Evolutionary conservation across 176 grass and related monocot species (phyloP).

Genomic region (maize (Zea mays)): Zm-B73-REFERENCE-NAM-5.0 NC_050097.1:22777501-22778000

Average conservation of each 20-base stretch:
- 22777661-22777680: slow-evolving; percentile 39
- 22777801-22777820: slow-evolving; percentile 39
- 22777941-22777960: neutral
- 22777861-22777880: slow-evolving; percentile 13
- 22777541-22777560: neutral
- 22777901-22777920: neutral
- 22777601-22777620: slow-evolving; percentile 13
- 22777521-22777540: slow-evolving; percentile 29
- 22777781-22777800: slow-evolving; percentile 40
- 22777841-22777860: neutral
- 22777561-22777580: slow-evolving; percentile 17
- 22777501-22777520: neutral
- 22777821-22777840: slow-evolving; percentile 24
- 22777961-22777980: neutral
- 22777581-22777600: slow-evolving; percentile 13
- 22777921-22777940: neutral
- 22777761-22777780: slow-evolving; percentile 43
- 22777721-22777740: slow-evolving; percentile 36
- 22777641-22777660: slow-evolving; percentile 40
- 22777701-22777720: slow-evolving; percentile 40
- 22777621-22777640: slow-evolving; percentile 13
- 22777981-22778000: slow-evolving; percentile 25
- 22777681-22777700: slow-evolving; percentile 28
- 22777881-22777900: slow-evolving; percentile 19
- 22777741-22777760: neutral